Percentiles rank a stretch among this genome's conserved stretches.
Conservation (phyloP, 805 yeast genomes). For the Monosporozyma aquatica region DNA sequence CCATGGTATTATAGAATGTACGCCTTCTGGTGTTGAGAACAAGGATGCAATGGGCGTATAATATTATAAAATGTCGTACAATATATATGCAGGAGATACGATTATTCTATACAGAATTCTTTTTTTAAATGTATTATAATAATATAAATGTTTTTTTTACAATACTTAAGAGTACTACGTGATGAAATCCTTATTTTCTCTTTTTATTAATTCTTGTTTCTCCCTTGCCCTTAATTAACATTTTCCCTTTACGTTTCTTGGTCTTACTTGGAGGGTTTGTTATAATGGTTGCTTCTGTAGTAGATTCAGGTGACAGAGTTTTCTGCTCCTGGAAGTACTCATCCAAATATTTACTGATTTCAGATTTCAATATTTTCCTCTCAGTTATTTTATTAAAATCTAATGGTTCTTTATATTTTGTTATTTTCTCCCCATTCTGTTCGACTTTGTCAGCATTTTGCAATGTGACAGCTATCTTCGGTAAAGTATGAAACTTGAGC, state of each 20-base stretch:
- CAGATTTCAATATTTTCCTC: background rate
- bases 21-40: slow-evolving; percentile 42
- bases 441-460: slow-evolving; percentile 39
- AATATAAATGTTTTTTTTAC: background rate
- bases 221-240: slow-evolving; percentile 60
- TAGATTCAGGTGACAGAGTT: background rate
- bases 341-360: background rate
- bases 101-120: too few species aligned
- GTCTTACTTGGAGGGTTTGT: slow-evolving; percentile 4
- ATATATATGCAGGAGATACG: too few species aligned
- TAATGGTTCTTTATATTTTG: slow-evolving; percentile 34
- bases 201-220: slow-evolving; percentile 42
- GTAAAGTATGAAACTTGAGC: slow-evolving; percentile 72
- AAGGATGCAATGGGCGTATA: too few species aligned
- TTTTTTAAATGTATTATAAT: background rate
- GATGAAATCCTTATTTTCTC: slow-evolving; percentile 3
- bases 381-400: slow-evolving; percentile 8
- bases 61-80: too few species aligned
- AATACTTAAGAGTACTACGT: too few species aligned
- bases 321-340: slow-evolving; percentile 1
- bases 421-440: slow-evolving; percentile 41
- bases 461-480: slow-evolving; percentile 38
- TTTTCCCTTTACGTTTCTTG: slow-evolving; percentile 34
- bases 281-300: background rate
- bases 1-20: slow-evolving; percentile 40